phyloP scores from a whole-genome alignment of 768 basidiomycete species.

The Fomitopsis serialis region DNA sequence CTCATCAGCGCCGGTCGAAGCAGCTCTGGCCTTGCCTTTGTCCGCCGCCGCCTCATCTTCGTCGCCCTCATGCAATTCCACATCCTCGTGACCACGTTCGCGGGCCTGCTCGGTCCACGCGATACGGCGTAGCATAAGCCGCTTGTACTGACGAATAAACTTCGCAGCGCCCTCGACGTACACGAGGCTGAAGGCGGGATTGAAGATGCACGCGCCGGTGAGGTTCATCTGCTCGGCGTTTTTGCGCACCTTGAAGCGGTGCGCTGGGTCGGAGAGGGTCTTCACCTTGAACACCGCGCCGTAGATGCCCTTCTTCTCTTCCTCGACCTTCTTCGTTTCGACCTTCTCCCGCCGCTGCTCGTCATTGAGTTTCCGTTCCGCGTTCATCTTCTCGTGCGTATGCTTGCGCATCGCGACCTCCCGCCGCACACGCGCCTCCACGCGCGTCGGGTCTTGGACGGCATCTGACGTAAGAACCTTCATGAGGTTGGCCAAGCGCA shows the following conservation, averaged over 20 bases:
- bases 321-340: conserved; percentile 79
- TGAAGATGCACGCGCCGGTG: conserved; percentile 87
- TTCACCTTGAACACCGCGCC: conserved; percentile 94
- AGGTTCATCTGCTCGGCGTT: conserved; percentile 91
- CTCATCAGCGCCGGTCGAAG: conserved; percentile 22
- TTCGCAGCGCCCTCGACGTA: conserved; percentile 91
- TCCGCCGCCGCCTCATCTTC: conserved; percentile 31
- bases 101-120: conserved; percentile 92
- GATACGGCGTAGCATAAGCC: conserved; percentile 81
- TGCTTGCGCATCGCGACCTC: conserved; percentile 91
- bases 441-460: conserved; percentile 94
- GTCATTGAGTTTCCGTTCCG: conserved; percentile 85
- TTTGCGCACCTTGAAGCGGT: conserved; percentile 94
- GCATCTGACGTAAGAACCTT: conserved; percentile 95
- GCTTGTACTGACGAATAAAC: conserved; percentile 81
- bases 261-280: conserved; percentile 84
- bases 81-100: conserved; percentile 67
- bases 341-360: conserved; percentile 86
- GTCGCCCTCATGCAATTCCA: conserved; percentile 53
- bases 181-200: conserved; percentile 84
- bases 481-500: conserved; percentile 94
- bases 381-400: conserved; percentile 90
- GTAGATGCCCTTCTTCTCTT: conserved; percentile 78
- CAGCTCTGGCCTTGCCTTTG: conserved; percentile 32
- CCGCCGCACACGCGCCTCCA: conserved; percentile 90